Percentiles rank a stretch among this genome's conserved stretches.
Conservation (phyloP, 495 filamentous ascomycete species). For the Aspergillus ellipticus region DNA sequence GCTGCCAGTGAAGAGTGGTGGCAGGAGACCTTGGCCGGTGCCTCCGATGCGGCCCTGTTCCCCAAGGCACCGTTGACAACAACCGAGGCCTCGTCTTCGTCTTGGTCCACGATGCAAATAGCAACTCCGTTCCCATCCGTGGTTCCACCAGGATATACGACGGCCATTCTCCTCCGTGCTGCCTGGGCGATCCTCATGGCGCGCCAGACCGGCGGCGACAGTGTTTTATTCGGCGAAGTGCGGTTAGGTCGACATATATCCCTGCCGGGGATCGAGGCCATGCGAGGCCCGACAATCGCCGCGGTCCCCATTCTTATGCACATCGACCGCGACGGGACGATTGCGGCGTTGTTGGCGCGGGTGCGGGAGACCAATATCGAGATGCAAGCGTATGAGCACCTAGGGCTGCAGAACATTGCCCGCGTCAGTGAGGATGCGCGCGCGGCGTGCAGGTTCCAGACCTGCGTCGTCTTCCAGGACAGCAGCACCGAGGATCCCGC, state of each 20-base stretch:
- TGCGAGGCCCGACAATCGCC: constrained; percentile 42
- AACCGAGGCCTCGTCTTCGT: too few relatives aligned
- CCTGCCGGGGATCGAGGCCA: constrained; percentile 33
- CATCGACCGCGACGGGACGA: constrained; percentile 19
- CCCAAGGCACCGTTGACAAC: too few relatives aligned
- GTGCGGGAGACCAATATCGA: constrained; percentile 31
- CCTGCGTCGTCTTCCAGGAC: too few relatives aligned
- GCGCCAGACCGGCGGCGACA: constrained; percentile 26
- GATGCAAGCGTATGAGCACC: constrained; percentile 14
- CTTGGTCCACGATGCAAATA: too few relatives aligned
- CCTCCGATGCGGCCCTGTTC: too few relatives aligned
- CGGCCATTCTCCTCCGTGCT: too few relatives aligned
- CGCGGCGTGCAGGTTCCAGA: too few relatives aligned
- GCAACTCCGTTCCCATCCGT: too few relatives aligned
- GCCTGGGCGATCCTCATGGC: constrained; percentile 39
- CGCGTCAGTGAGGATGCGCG: neutral
- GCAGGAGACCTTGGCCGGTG: too few relatives aligned
- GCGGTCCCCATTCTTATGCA: constrained; percentile 31
- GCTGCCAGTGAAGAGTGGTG: too few relatives aligned
- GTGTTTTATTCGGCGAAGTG: constrained; percentile 40
- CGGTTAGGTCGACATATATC: constrained; percentile 37
- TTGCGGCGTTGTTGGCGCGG: constrained; percentile 26
- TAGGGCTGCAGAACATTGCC: constrained; percentile 11
- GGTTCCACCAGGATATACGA: too few relatives aligned
- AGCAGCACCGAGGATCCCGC: too few relatives aligned